Base-by-base conservation (phyloP, 2,329 filamentous ascomycete genomes). In the Aspergillus fischeri region DNA sequence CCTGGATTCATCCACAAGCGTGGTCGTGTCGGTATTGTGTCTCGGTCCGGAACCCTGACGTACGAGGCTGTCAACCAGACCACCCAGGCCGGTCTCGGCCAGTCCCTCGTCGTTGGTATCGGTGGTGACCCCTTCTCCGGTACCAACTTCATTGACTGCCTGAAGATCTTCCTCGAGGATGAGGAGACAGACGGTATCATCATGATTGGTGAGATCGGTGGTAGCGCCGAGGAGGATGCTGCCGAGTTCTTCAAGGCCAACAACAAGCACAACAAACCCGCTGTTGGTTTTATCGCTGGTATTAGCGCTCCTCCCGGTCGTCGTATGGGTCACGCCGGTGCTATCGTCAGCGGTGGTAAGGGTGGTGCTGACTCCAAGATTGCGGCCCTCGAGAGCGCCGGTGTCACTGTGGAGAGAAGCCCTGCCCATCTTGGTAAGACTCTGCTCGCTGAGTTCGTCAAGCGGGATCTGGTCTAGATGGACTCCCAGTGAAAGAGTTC, bases 51-150 rank as follows among this genome's bases (percentile, higher is more conserved):
- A 73, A 99, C 94, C 67, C 87, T 99, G 64, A 99, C 94, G 73
- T 99, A 99, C 83, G 94, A 99, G 83, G 94, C 94, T 74, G 94
- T 99, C 80, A 97, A 97, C 86, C 94, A 99, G 82, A 99, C 94
- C 72, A 97, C 94, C 66, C 90, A 94, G 83, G 89, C 92, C 69
- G 94, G 94, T 63, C 90, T 99, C 59, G 94, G 94, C 65, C 94
- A 99, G 83, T 97, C 92, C 32, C 91, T 99, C 70, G 94, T 99
- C 72, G 90, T 99, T 71, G 94, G 94, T 73, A 97, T 99, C 70
- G 94, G 94, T 64, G 94, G 94, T 80, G 94, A 99, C 80, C 94
- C 94, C 70, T 99, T 99, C 85, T 93, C 89, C 72, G 94, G 94
- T 70, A 97, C 94, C 79, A 97, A 96, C 86, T 99, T 97, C 83